Base-by-base conservation (phyloP, 345 rosid species). In the Brassica nigra region DNA sequence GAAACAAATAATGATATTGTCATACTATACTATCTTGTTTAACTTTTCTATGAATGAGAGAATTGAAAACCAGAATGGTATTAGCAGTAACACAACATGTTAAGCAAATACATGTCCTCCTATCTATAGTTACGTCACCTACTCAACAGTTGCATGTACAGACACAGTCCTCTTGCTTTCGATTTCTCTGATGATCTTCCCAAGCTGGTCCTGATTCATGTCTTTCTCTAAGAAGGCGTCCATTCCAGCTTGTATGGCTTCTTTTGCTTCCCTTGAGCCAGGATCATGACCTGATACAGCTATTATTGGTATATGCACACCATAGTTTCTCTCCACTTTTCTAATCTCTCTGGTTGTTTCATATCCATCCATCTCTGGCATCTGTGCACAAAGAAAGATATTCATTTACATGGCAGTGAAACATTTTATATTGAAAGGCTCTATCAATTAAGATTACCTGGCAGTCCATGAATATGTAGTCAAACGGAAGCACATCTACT, bases 401-500 rank as follows among this genome's bases (percentile, higher is more conserved):
- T 54, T 37, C 55, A 59, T 64, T 18, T 66, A 71, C 20, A 4
- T 55, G 61, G 29, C 14, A 81, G 8, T 59, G 34, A 8, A 74
- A 5, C 62, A n/a, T 14, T 7, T 28, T 11, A 23, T 0, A 34
- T 65, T 15, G 10, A 42, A 54, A 42, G 18, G 37, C 34, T 68
- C 27, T 7, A 28, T 39, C 8, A 28, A 49, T 49, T 47, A 47
- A 66, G 61, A 47, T 68, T 86, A 93, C 98, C 95, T 91, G 81
- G 69, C 96, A 93, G 52, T 95, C 99, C 98, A 95, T 95, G 70
- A 95, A 69, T 68, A 95, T 86, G 77, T 74, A 88, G 77, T 91
- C 92, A 55, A 86, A 91, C 23, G 92, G 97, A 44, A 80, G 82
- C 18, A 49, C 6, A 62, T 1, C 49, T 9, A 55, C 6, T 33